Conservation (phyloP, 192 early-diverging fungal genomes). For the Linnemannia hyalina region DNA sequence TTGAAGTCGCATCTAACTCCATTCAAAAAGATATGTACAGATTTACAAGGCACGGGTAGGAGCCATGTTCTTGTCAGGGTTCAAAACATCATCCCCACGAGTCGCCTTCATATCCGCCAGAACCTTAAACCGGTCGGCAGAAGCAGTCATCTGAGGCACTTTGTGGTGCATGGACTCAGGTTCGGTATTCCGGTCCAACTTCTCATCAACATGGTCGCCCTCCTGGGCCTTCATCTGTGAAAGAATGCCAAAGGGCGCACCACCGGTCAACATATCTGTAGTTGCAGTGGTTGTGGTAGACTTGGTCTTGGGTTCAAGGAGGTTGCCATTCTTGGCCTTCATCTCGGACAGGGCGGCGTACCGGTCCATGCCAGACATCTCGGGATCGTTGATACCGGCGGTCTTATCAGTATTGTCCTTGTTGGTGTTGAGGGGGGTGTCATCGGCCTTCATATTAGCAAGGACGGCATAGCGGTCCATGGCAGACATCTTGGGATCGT, state of each 20-base stretch:
- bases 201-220: background rate
- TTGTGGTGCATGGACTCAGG: background rate
- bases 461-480: background rate
- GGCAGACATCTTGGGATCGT: background rate
- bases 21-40: background rate
- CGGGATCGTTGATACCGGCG: background rate
- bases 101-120: conserved; percentile 1
- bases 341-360: background rate
- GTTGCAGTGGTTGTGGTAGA: background rate
- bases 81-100: background rate
- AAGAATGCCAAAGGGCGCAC: background rate
- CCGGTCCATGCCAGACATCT: background rate
- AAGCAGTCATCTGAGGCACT: background rate
- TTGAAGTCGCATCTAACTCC: background rate
- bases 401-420: background rate
- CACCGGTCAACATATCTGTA: background rate
- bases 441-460: background rate
- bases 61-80: background rate
- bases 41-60: background rate
- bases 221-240: background rate
- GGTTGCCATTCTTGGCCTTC: background rate
- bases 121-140: background rate
- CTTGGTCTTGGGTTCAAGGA: background rate
- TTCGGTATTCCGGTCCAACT: background rate
- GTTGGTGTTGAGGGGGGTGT: background rate